Evolutionary conservation across 768 basidiomycete species (phyloP).

Genomic region (Suillus subluteus): DNA sequence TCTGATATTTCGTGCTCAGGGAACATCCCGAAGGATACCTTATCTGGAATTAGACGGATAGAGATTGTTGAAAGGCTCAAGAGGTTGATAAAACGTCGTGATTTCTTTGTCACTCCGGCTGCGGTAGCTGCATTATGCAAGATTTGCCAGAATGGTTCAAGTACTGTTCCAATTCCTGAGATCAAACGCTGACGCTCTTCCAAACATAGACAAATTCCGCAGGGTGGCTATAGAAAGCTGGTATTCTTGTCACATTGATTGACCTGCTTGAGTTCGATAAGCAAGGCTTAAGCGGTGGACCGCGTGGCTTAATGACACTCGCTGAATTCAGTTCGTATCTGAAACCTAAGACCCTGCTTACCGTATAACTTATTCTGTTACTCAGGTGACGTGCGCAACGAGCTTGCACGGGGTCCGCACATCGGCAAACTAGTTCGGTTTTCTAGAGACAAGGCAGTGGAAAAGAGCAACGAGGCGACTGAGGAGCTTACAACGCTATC

Average conservation of each 20-base stretch:
- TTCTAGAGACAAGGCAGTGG: neutral
- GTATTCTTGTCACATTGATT: slow-evolving; percentile 20
- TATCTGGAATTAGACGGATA: slow-evolving; percentile 13
- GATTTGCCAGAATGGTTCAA: slow-evolving; percentile 25
- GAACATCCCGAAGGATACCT: slow-evolving; percentile 10
- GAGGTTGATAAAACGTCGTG: slow-evolving; percentile 23
- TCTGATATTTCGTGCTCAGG: neutral
- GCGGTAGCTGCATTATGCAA: slow-evolving; percentile 30
- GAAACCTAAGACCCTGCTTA: neutral
- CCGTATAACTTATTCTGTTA: neutral
- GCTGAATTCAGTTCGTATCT: neutral
- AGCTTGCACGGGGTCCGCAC: neutral
- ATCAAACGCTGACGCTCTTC: slow-evolving; percentile 8
- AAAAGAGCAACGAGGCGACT: neutral
- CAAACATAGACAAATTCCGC: slow-evolving; percentile 23
- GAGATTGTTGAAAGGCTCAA: slow-evolving; percentile 22
- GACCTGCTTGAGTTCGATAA: slow-evolving; percentile 21
- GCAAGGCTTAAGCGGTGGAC: neutral
- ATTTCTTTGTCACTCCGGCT: slow-evolving; percentile 35
- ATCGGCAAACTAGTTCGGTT: neutral
- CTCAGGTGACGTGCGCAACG: neutral
- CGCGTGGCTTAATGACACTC: neutral
- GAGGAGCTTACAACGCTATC: neutral
- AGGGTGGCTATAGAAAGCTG: slow-evolving; percentile 19
- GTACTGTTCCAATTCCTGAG: neutral